Base-by-base conservation (phyloP, 2,329 filamentous ascomycete species). In the Diaporthe helianthi region DNA sequence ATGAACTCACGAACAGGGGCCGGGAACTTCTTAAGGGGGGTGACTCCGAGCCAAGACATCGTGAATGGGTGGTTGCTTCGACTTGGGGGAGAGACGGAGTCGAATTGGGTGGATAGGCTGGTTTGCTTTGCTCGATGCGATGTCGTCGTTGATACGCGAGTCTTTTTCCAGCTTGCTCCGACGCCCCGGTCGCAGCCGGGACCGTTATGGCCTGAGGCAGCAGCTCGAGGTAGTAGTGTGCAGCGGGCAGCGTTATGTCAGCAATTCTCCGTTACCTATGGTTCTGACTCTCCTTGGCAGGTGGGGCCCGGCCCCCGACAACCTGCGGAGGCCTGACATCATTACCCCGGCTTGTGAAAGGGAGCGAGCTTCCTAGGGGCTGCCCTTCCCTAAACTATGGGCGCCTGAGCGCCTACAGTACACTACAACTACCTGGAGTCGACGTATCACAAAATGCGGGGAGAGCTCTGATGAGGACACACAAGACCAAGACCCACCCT, bases 21-120 rank as follows among this genome's bases (percentile, higher is more conserved):
- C 77, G 90, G 89, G 85, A 93, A 95, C 87, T 93, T 94, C 88
- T 94, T 94, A 78, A 89, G 79, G 72, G 86, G 86, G 76, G 79
- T 77, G 74, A 85, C 80, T 81, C 90, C 90, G 83, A 94, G 86
- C 84, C 91, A 89, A 84, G 88, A 89, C 92, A 93, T 93, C 78
- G 84, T 91, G 86, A 80, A 78, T 80, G 79, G 67, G 79, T 73
- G 75, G 79, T 75, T 76, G 77, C 69, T 69, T 74, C 75, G 76
- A 77, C 78, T 76, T 77, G 76, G 73, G 77, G 77, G 76, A 74
- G 75, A 74, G 73, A 75, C 74, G 77, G 77, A 74, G 74, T 76
- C 73, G 74, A 74, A 73, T 73, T 77, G 77, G 74, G 69, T 72
- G 71, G 72, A 15, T 24, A 73, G 72, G 69, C 76, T 77, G 74